Evolutionary conservation across 202 grass and related monocot species (phyloP), one percentile per base, ranked within the genome.

Genomic region (Eragrostis tef): DNA sequence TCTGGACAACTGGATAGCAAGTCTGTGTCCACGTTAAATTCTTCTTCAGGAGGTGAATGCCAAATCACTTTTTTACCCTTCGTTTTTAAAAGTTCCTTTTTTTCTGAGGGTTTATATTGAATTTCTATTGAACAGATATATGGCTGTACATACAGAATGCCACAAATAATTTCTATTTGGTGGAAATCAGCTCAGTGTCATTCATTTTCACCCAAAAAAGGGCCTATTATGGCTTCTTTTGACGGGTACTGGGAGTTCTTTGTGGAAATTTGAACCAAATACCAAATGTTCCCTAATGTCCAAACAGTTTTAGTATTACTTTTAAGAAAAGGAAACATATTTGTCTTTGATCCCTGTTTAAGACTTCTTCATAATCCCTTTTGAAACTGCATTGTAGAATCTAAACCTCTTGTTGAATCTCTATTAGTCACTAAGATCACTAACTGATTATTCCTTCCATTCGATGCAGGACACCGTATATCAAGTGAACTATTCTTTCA

Each of bases 1-100:
- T 64, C 51, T 84, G 52, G 73, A 77, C 64, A 77, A 43, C 82
- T 84, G 82, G 82, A 84, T 84, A n/a, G 42, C 82, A 51, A 50
- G 64, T 64, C 63, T 84, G 52, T 77, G 82, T 49, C 64, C 82
- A 77, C 39, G 51, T 70, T 84, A 84, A 84, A 61, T 21, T 61
- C 51, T 70, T 70, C 43, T 61, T 77, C 61, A 9, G 14, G 77
- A 39, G 82, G 82, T 84, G 73, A 77, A 70, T 51, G 63, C 42
- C 14, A 26, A n/a, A 21, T 61, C 25, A 67, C 4, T 77, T 39
- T 67, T 84, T 76, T 36, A 17, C 34, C 1, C 77, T 62, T 21
- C 45, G n/a, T 54, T 20, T n/a, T 46, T 70, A 16, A 31, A 65
- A 50, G 46, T 83, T 66, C 47, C 15, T 39, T 39, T 39, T 39